phyloP scores from a whole-genome alignment of 352 stramenopile genomes.

The Phytopythium helicoides region DNA sequence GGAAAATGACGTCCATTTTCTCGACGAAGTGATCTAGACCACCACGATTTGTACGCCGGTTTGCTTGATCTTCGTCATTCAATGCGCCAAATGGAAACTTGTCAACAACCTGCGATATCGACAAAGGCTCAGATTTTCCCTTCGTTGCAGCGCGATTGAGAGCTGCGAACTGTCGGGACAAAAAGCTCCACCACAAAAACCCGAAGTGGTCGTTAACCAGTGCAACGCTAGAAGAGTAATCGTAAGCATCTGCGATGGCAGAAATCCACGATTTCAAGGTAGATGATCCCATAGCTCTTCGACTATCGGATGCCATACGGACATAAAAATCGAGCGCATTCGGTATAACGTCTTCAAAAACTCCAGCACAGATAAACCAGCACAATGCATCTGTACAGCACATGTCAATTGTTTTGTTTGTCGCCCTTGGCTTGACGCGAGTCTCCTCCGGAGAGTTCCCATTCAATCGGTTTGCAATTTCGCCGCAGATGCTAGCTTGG shows the following conservation, averaged over 20 bases:
- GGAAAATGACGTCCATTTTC: conserved; percentile 53
- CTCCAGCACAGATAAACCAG: conserved; percentile 70
- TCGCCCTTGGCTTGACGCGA: conserved; percentile 5
- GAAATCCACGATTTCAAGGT: conserved; percentile 44
- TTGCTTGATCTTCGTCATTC: conserved; percentile 3
- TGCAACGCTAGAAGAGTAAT: conserved; percentile 32
- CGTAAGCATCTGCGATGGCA: conserved; percentile 43
- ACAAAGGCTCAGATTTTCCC: conserved; percentile 6
- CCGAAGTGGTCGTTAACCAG: conserved; percentile 72
- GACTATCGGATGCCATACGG: conserved; percentile 33
- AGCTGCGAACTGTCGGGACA: conserved; percentile 1
- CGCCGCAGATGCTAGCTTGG: conserved; percentile 1
- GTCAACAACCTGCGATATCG: conserved; percentile 13
- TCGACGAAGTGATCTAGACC: conserved; percentile 12
- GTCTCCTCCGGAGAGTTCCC: conserved; percentile 1
- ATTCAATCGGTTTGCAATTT: conserved; percentile 4
- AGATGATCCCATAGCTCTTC: conserved; percentile 35
- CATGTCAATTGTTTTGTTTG: conserved; percentile 15
- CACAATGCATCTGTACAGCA: conserved; percentile 34
- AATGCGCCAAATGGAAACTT: conserved; percentile 2
- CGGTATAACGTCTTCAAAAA: conserved; percentile 48
- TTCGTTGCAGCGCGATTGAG: conserved; percentile 2
- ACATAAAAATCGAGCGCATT: conserved; percentile 52
- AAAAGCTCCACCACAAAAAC: conserved; percentile 43
- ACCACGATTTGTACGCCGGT: neutral